Evolutionary conservation across 2,329 filamentous ascomycete genomes (phyloP), one percentile per base, ranked within the genome.

Genomic region (Colletotrichum higginsianum): DNA sequence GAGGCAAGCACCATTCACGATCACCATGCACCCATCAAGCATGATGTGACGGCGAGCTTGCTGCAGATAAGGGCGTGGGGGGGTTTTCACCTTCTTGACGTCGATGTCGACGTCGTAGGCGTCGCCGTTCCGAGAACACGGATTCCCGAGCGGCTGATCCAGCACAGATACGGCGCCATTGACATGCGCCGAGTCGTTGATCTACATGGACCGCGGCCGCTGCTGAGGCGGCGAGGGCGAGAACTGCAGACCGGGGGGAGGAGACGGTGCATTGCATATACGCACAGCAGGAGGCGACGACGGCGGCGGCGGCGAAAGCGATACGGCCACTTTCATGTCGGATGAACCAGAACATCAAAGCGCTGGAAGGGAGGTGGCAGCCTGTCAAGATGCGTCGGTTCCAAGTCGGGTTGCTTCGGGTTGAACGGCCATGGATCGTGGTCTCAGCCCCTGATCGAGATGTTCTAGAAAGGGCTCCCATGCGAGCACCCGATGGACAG

Each of bases 101-200:
- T 13, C 26, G 35, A 35, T 35, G 30, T 35, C 30, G 30, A 38
- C 35, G n/a, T 26, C n/a, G 21, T 12, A 23, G 38, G 30, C 15
- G 15, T 12, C 30, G n/a, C 26, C 30, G 57, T 56, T 16, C 65
- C 57, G 18, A 55, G 57, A 49, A 42, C 16, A 21, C 58, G 65
- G 65, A n/a, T 9, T 40, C 30, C 16, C 12, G 49, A 40, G 49
- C 49, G 30, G 21, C 26, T n/a, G 23, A 21, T 21, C 9, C 6
- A 23, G n/a, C 26, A 26, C 49, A 46, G 5, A 30, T 47, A 12
- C 18, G 15, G 21, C 56, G 49, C 5, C n/a, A 40, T 40, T 56
- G 57, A 42, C 57, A 42, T 62, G 40, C 40, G 49, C 65, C 50
- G 49, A 62, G 65, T 49, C 15, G 40, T 30, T 38, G 49, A 62